Evolutionary conservation across 2,329 filamentous ascomycete genomes (phyloP).

Genomic region (Aschersonia sp.): DNA sequence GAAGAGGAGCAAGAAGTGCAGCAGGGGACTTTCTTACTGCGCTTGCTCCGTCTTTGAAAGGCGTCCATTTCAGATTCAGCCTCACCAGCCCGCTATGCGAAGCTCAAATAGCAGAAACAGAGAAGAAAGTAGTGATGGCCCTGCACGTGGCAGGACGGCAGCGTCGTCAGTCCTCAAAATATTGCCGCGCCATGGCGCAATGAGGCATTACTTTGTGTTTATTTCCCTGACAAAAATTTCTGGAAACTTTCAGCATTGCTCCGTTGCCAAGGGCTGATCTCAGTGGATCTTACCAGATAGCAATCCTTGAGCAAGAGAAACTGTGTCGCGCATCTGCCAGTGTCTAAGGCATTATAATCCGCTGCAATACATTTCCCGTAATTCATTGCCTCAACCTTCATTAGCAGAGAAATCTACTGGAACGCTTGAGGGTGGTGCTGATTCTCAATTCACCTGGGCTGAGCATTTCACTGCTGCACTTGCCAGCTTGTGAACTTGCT

Average conservation of each 20-base stretch:
- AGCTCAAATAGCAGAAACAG: no score
- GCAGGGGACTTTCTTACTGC: slow-evolving; percentile 65
- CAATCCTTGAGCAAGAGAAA: slow-evolving; percentile 81
- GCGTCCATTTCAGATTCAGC: neutral
- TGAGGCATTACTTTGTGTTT: slow-evolving; percentile 5
- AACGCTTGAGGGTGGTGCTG: neutral
- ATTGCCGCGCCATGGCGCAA: no score
- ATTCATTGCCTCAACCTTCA: slow-evolving; percentile 48
- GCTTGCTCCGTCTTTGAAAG: slow-evolving; percentile 56
- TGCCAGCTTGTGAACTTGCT: slow-evolving; percentile 42
- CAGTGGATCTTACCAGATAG: slow-evolving; percentile 49
- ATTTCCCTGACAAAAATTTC: neutral
- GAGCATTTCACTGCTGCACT: slow-evolving; percentile 39
- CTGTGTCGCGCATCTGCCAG: slow-evolving; percentile 78
- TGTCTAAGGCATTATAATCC: slow-evolving; percentile 81
- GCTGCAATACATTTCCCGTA: slow-evolving; percentile 87
- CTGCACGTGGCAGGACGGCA: no score
- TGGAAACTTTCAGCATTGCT: neutral
- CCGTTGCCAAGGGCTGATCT: no score
- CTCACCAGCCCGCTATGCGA: neutral
- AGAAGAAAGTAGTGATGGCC: no score
- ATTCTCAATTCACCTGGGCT: slow-evolving; percentile 27
- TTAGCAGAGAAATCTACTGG: neutral
- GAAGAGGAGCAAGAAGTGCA: slow-evolving; percentile 81
- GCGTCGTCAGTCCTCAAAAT: no score